phyloP scores from a whole-genome alignment of 352 stramenopile genomes.

The Pythium brassicae region DNA sequence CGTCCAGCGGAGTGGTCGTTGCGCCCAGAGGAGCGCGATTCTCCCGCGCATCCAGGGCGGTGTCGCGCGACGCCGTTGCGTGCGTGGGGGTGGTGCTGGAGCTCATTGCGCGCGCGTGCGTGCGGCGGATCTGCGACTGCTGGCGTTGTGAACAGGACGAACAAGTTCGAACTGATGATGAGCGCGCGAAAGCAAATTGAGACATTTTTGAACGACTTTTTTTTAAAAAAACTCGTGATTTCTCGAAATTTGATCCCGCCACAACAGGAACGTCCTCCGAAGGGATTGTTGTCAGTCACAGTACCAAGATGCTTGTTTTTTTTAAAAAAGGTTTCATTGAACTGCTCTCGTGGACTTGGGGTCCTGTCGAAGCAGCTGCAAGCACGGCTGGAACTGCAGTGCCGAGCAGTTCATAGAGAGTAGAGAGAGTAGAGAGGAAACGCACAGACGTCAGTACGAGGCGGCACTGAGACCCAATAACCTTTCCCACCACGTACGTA shows the following conservation, averaged over 20 bases:
- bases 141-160: background rate
- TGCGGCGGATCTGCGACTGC: background rate
- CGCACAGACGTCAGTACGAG: background rate
- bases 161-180: background rate
- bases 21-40: slow-evolving; percentile 22
- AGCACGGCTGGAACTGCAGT: slow-evolving; percentile 34
- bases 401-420: too few species aligned
- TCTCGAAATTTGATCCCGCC: too few species aligned
- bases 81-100: background rate
- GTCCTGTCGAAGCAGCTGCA: slow-evolving; percentile 28
- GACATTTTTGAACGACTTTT: background rate
- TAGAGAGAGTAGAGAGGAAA: too few species aligned
- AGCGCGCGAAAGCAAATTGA: background rate
- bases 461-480: too few species aligned
- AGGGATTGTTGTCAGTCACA: too few species aligned
- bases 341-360: slow-evolving; percentile 2
- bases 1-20: background rate
- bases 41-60: slow-evolving; percentile 18
- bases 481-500: too few species aligned
- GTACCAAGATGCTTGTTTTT: background rate
- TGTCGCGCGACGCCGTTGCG: background rate
- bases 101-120: slow-evolving; percentile 17
- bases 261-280: too few species aligned
- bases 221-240: too few species aligned
- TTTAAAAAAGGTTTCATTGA: background rate